A percentile compares a stretch with the other conserved stretches of the same genome.
Evolutionary conservation across 352 stramenopile genomes (phyloP).

Genomic region (Phytophthora europaea): DNA sequence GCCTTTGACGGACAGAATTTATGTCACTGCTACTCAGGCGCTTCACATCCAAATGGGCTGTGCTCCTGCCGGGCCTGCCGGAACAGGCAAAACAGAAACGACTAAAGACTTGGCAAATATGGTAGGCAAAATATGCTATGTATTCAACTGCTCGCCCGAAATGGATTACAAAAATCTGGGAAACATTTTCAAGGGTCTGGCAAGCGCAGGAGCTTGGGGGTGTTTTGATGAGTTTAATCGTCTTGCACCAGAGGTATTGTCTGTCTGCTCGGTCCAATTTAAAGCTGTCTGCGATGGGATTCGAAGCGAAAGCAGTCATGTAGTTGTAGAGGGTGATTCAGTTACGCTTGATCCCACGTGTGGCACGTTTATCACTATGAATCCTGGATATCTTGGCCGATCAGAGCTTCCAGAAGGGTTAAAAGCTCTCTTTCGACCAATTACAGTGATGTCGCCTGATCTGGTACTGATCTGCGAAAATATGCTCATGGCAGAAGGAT

Average conservation of each 20-base stretch:
- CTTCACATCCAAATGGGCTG: constrained; percentile 97
- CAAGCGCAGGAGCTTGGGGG: constrained; percentile 93
- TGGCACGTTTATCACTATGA: constrained; percentile 98
- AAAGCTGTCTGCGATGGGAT: constrained; percentile 96
- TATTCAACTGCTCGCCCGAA: constrained; percentile 96
- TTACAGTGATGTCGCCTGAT: constrained; percentile 97
- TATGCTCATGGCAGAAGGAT: constrained; percentile 97
- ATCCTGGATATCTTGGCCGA: constrained; percentile 95
- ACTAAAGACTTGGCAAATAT: constrained; percentile 96
- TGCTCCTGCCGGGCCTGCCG: constrained; percentile 89
- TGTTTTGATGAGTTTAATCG: constrained; percentile 98
- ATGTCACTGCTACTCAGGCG: constrained; percentile 95
- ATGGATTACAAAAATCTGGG: constrained; percentile 97
- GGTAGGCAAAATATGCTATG: constrained; percentile 95
- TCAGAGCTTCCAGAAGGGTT: constrained; percentile 95
- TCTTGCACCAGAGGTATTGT: constrained; percentile 93
- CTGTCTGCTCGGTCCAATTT: constrained; percentile 95
- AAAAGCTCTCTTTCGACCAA: constrained; percentile 96
- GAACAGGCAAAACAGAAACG: constrained; percentile 96
- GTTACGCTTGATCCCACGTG: constrained; percentile 91
- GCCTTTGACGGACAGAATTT: constrained; percentile 95
- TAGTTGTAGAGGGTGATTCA: constrained; percentile 94
- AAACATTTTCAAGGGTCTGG: constrained; percentile 97
- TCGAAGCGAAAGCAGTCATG: constrained; percentile 78
- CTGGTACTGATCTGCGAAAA: constrained; percentile 98